Evolutionary conservation across 352 stramenopile genomes (phyloP).

Genomic region (Aphanomyces stellatus): DNA sequence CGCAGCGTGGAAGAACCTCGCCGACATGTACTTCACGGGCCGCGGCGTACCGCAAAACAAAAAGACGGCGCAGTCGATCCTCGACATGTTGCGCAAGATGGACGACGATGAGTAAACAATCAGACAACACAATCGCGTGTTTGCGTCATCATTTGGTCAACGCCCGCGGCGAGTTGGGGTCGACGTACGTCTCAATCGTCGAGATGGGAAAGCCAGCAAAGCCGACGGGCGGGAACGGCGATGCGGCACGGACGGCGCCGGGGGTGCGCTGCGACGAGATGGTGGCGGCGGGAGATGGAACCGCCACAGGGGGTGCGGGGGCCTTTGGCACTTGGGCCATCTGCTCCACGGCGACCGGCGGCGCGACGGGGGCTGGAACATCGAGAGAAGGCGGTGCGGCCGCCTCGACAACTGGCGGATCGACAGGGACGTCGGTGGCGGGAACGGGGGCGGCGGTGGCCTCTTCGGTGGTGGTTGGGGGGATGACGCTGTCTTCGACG

Average conservation of each 20-base stretch:
- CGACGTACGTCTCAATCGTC: slow-evolving; percentile 34
- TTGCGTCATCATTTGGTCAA: slow-evolving; percentile 3
- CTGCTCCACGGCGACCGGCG: background rate
- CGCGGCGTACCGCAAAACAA: slow-evolving; percentile 69
- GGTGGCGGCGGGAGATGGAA: background rate
- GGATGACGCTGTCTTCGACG: too few species aligned
- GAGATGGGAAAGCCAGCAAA: slow-evolving; percentile 64
- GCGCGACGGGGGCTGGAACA: background rate
- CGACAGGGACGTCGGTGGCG: background rate
- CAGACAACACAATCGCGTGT: background rate
- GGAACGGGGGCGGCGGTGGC: background rate
- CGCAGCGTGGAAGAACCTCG: slow-evolving; percentile 83
- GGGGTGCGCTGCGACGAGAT: too few species aligned
- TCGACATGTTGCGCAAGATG: slow-evolving; percentile 78
- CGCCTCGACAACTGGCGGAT: background rate
- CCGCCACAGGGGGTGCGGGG: background rate
- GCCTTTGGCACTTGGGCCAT: background rate
- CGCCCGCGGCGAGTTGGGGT: slow-evolving; percentile 16
- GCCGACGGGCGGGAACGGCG: slow-evolving; percentile 6
- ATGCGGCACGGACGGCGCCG: too few species aligned
- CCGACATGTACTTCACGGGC: slow-evolving; percentile 77
- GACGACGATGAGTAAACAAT: slow-evolving; percentile 19
- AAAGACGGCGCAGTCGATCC: slow-evolving; percentile 67
- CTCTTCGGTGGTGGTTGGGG: too few species aligned
- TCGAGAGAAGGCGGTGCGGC: background rate